Conservation (phyloP, 306 rosid species). For the Lathyrus sativus region DNA sequence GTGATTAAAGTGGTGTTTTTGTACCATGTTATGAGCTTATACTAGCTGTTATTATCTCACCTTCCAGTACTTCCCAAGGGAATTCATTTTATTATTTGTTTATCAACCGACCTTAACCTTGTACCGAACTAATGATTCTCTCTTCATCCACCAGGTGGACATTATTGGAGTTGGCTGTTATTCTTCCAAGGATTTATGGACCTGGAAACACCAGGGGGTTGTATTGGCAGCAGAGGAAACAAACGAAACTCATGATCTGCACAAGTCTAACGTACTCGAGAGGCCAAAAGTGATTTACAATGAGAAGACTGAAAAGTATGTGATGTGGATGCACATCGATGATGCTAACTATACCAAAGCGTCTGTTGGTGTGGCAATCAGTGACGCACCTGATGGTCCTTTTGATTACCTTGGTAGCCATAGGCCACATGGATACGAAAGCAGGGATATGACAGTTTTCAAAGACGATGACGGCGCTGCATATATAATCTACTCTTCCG, state of each 20-base stretch:
- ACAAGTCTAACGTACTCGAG: slow-evolving; percentile 87
- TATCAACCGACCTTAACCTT: slow-evolving; percentile 14
- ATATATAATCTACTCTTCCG: slow-evolving; percentile 90
- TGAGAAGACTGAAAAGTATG: slow-evolving; percentile 77
- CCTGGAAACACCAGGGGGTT: slow-evolving; percentile 93
- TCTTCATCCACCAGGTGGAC: slow-evolving; percentile 70
- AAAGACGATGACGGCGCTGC: slow-evolving; percentile 88
- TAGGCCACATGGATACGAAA: slow-evolving; percentile 87
- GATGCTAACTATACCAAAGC: slow-evolving; percentile 96
- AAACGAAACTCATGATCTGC: slow-evolving; percentile 88
- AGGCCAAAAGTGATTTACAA: slow-evolving; percentile 95
- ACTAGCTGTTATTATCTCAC: slow-evolving; percentile 28
- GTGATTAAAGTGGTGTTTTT: slow-evolving; percentile 18
- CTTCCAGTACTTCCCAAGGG: slow-evolving; percentile 9
- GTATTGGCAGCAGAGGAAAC: slow-evolving; percentile 84
- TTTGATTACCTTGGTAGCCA: slow-evolving; percentile 83
- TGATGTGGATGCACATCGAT: slow-evolving; percentile 99
- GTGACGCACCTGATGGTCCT: slow-evolving; percentile 87
- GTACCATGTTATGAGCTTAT: background rate
- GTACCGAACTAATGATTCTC: slow-evolving; percentile 10
- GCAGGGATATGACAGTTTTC: slow-evolving; percentile 95
- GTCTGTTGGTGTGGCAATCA: slow-evolving; percentile 73
- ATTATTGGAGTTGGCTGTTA: slow-evolving; percentile 96
- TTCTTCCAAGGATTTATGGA: slow-evolving; percentile 94
- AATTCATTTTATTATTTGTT: slow-evolving; percentile 6